These are phyloP conservation scores for Pseudonitzschia delicatissima DNA, from an alignment of 108 stramenopile genomes.

Conservation along the genomic window DNA sequence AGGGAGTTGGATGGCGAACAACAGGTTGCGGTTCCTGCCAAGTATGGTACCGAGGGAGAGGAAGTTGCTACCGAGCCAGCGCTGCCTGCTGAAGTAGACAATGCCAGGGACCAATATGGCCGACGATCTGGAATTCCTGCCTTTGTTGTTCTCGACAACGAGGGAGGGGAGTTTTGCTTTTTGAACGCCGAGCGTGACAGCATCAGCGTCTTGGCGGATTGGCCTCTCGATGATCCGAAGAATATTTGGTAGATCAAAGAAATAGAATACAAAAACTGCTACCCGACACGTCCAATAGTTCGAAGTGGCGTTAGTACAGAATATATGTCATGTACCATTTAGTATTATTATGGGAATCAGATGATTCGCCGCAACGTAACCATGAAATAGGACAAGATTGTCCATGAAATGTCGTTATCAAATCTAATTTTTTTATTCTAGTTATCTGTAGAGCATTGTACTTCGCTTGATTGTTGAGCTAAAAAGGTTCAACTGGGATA, in stretches of 20 bases:
- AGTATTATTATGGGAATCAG: too few species aligned
- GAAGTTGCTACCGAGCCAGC: conserved; percentile 3
- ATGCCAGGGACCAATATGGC: neutral
- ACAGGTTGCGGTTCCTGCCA: conserved; percentile 51
- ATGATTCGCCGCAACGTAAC: too few species aligned
- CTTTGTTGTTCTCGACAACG: conserved; percentile 51
- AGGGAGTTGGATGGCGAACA: conserved; percentile 9
- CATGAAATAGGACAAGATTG: too few species aligned
- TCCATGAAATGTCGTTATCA: too few species aligned
- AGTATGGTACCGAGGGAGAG: conserved; percentile 9
- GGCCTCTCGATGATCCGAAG: conserved; percentile 52
- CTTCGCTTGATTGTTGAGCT: too few species aligned
- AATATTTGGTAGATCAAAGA: conserved; percentile 46
- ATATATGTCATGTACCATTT: too few species aligned
- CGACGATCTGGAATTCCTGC: conserved; percentile 70
- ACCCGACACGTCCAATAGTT: too few species aligned
- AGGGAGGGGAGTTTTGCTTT: conserved; percentile 52
- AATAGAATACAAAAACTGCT: neutral
- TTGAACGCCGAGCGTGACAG: conserved; percentile 49
- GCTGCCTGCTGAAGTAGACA: neutral
- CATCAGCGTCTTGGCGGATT: conserved; percentile 40
- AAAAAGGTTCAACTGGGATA: too few species aligned
- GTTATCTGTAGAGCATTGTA: too few species aligned
- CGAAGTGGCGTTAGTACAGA: too few species aligned
- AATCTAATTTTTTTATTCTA: too few species aligned